Evolutionary conservation across 352 stramenopile genomes (phyloP).

Genomic region (Nothophytophthora sp.): DNA sequence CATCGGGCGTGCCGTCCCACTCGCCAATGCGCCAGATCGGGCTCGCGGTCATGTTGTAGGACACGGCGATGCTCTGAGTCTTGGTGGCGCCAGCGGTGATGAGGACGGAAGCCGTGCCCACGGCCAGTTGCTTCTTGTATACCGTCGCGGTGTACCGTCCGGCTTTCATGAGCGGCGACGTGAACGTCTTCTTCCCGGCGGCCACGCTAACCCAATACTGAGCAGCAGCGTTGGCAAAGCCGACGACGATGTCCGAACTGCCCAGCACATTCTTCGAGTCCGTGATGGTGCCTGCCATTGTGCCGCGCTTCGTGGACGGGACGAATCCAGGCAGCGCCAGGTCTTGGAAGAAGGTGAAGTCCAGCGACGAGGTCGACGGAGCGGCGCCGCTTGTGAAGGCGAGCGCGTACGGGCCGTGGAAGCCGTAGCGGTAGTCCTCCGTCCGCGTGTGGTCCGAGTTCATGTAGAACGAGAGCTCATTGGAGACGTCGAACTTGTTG

Average conservation of each 20-base stretch:
- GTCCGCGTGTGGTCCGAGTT: constrained; percentile 60
- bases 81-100: constrained; percentile 17
- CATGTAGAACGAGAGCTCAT: constrained; percentile 62
- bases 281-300: constrained; percentile 33
- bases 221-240: constrained; percentile 35
- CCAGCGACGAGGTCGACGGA: constrained; percentile 16
- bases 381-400: constrained; percentile 34
- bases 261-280: constrained; percentile 26
- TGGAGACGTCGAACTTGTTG: constrained; percentile 45
- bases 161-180: constrained; percentile 43
- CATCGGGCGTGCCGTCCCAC: constrained; percentile 38
- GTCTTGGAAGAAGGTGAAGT: constrained; percentile 51
- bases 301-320: constrained; percentile 24
- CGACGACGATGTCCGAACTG: constrained; percentile 29
- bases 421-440: constrained; percentile 51
- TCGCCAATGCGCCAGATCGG: constrained; percentile 44
- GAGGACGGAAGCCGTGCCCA: constrained; percentile 24
- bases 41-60: constrained; percentile 18
- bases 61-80: constrained; percentile 27
- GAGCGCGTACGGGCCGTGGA: constrained; percentile 51
- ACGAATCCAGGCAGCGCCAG: constrained; percentile 42
- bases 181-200: constrained; percentile 25
- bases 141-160: constrained; percentile 47
- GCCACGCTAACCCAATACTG: constrained; percentile 47
- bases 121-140: constrained; percentile 50